Evolutionary conservation across 805 yeast genomes (phyloP).

Genomic region (Zygosaccharomyces lentus): DNA sequence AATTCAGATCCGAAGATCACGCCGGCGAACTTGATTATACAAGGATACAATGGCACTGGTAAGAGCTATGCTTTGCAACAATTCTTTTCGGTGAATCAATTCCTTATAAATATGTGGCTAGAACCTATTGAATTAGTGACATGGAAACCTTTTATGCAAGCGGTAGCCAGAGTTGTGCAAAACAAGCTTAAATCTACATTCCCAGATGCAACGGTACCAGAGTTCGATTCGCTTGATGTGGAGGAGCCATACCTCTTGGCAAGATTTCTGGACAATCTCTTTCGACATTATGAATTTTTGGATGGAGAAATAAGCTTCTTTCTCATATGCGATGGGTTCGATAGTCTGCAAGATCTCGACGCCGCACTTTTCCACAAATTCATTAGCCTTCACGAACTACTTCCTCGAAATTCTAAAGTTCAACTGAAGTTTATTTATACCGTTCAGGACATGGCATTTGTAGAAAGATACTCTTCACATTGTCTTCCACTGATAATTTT

Average conservation of each 20-base stretch:
- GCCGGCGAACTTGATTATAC: slow-evolving; percentile 27
- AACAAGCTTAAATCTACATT: slow-evolving; percentile 14
- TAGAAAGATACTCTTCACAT: slow-evolving; percentile 27
- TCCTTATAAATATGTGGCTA: slow-evolving; percentile 19
- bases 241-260: slow-evolving; percentile 31
- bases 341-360: slow-evolving; percentile 32
- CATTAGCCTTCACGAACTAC: slow-evolving; percentile 26
- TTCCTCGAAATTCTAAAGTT: slow-evolving; percentile 18
- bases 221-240: slow-evolving; percentile 29
- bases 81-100: slow-evolving; percentile 17
- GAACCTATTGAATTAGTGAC: slow-evolving; percentile 31
- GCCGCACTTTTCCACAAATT: slow-evolving; percentile 27
- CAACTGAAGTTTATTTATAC: slow-evolving; percentile 27
- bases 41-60: slow-evolving; percentile 32
- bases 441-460: slow-evolving; percentile 23
- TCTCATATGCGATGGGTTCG: slow-evolving; percentile 33
- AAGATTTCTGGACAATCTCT: slow-evolving; percentile 19
- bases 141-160: slow-evolving; percentile 33
- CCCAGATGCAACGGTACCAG: slow-evolving; percentile 12
- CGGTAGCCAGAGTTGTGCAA: slow-evolving; percentile 26
- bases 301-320: slow-evolving; percentile 13
- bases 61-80: slow-evolving; percentile 25
- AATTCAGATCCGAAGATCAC: slow-evolving; percentile 19
- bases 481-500: slow-evolving; percentile 29
- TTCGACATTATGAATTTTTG: slow-evolving; percentile 12